Evolutionary conservation across 805 yeast genomes (phyloP).

Genomic region (Starmerella tilneyi): DNA sequence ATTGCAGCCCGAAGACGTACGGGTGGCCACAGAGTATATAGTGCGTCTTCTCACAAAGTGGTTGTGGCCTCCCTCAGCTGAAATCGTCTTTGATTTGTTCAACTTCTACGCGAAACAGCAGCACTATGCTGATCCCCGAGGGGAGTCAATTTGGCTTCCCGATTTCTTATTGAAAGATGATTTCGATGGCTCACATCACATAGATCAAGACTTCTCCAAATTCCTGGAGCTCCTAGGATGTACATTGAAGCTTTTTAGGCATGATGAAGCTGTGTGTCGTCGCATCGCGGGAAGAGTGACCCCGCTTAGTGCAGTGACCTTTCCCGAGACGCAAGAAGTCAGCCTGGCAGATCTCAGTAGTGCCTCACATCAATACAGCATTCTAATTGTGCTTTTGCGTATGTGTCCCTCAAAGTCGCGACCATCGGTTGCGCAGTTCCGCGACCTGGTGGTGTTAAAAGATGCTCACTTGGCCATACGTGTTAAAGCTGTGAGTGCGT

Average conservation of each 20-base stretch:
- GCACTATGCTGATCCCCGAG: conserved; percentile 22
- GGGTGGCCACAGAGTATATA: conserved; percentile 11
- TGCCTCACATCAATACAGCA: conserved; percentile 23
- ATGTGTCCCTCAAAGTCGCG: conserved; percentile 6
- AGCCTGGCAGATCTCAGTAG: conserved; percentile 19
- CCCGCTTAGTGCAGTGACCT: conserved; percentile 20
- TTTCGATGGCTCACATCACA: conserved; percentile 20
- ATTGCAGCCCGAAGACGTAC: neutral
- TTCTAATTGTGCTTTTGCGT: conserved; percentile 21
- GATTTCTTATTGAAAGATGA: conserved; percentile 12
- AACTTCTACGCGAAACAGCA: conserved; percentile 19
- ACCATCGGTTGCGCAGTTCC: conserved; percentile 22
- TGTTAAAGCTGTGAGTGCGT: conserved; percentile 23
- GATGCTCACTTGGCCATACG: conserved; percentile 22
- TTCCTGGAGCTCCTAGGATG: conserved; percentile 25
- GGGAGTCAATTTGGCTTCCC: conserved; percentile 23
- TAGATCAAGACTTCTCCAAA: conserved; percentile 13
- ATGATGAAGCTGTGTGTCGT: conserved; percentile 1
- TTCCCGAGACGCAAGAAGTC: conserved; percentile 19
- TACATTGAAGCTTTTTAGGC: conserved; percentile 10
- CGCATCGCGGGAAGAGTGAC: conserved; percentile 23
- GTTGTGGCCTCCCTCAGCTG: conserved; percentile 23
- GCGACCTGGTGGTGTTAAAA: conserved; percentile 19
- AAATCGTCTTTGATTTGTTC: conserved; percentile 17
- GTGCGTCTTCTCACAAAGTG: conserved; percentile 16